Conservation (phyloP, 129 eudicot genomes). For the Tagetes erecta region DNA sequence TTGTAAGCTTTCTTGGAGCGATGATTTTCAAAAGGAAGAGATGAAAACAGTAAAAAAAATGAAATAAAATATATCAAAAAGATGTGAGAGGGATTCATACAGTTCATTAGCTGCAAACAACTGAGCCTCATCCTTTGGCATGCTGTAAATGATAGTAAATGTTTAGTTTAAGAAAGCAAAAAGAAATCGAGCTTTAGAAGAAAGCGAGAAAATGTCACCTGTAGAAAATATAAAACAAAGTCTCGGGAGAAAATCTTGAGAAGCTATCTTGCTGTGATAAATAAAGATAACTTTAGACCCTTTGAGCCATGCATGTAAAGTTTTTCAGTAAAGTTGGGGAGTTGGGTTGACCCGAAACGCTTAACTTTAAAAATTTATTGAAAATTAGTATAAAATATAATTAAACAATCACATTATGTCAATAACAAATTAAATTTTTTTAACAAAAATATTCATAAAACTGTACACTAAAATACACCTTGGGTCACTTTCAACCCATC, state of each 20-base stretch:
- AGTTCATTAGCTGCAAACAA: conserved; percentile 88
- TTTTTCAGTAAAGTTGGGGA: conserved; percentile 9
- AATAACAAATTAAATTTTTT: too few species aligned
- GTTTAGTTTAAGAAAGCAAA: conserved; percentile 4
- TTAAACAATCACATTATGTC: not conserved
- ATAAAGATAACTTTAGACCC: conserved; percentile 22
- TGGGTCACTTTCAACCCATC: not conserved
- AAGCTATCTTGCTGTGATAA: conserved; percentile 64
- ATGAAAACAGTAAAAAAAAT: not conserved
- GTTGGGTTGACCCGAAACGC: not conserved
- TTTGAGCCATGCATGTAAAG: not conserved
- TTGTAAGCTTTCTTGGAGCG: not conserved
- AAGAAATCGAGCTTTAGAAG: conserved; percentile 4
- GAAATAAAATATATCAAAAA: not conserved
- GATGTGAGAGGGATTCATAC: conserved; percentile 47
- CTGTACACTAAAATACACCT: not conserved
- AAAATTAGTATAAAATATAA: not conserved
- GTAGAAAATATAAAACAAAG: conserved; percentile 83
- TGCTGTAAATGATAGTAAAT: conserved; percentile 53
- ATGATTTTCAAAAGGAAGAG: not conserved
- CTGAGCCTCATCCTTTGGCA: conserved; percentile 97
- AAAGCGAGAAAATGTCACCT: conserved; percentile 42
- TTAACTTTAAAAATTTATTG: not conserved
- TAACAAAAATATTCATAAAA: not conserved
- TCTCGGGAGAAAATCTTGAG: conserved; percentile 64